Conservation (phyloP, 1,139 yeast genomes). For the Candida sp. region DNA sequence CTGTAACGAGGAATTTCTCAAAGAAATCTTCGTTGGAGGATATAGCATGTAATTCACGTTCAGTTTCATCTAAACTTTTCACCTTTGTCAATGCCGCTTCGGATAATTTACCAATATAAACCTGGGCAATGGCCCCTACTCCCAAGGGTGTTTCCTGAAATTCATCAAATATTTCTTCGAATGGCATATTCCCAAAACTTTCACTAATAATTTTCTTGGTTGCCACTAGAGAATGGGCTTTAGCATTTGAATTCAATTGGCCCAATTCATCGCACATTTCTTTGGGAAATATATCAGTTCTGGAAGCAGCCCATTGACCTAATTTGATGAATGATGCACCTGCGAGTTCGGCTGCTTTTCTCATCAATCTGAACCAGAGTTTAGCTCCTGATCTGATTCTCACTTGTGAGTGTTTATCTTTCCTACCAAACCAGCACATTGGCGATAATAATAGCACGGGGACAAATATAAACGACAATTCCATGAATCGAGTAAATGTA, state of each 20-base stretch:
- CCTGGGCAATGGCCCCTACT: constrained; percentile 98
- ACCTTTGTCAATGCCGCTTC: constrained; percentile 31
- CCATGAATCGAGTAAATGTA: constrained; percentile 66
- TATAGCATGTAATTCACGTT: constrained; percentile 1
- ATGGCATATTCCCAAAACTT: constrained; percentile 57
- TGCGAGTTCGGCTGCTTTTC: constrained; percentile 73
- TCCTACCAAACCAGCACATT: constrained; percentile 57
- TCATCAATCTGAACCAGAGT: constrained; percentile 67
- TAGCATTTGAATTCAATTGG: constrained; percentile 77
- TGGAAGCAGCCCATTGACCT: constrained; percentile 99
- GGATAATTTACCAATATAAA: constrained; percentile 71
- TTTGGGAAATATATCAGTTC: constrained; percentile 87
- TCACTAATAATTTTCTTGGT: constrained; percentile 58
- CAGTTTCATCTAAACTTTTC: constrained; percentile 5
- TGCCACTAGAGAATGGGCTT: constrained; percentile 61
- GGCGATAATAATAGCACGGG: constrained; percentile 73
- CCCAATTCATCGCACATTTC: constrained; percentile 78
- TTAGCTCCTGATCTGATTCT: constrained; percentile 55
- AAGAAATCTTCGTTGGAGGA: constrained; percentile 19
- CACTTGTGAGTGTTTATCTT: constrained; percentile 23
- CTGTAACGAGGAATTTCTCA: constrained; percentile 36
- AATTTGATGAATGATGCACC: constrained; percentile 95
- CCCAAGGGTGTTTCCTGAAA: constrained; percentile 79
- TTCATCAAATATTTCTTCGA: constrained; percentile 81
- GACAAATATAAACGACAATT: constrained; percentile 60